Evolutionary conservation across 768 basidiomycete species (phyloP), one percentile per base, ranked within the genome.

Genomic region (Gymnopilus junonius): DNA sequence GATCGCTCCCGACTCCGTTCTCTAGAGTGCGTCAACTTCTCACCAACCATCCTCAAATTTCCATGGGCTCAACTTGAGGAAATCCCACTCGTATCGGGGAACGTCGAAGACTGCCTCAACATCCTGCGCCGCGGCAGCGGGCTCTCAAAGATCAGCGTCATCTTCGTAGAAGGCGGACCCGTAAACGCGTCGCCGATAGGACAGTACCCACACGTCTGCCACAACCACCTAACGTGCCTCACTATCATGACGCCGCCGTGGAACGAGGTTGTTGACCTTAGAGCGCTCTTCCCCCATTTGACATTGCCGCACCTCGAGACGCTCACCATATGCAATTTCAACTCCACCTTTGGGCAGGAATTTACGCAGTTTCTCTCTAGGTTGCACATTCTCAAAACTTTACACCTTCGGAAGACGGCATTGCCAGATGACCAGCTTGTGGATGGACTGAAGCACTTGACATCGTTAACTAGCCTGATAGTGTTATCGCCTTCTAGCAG

Each of bases 281-380:
- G 70, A n/a, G 69, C 69, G 8, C 71, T 80, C 37, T 79, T 81
- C 69, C 73, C 71, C 1, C 73, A 71, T 42, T 71, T 81, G 45
- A 72, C 71, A 43, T 66, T 77, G 12, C 79, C 80, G 21, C 69
- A 70, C 37, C 75, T 81, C 25, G 71, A 75, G 23, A 72, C 72
- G 7, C 76, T 81, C 32, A 75, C 73, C 17, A 79, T 80, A 51
- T 79, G 78, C 65, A 81, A 80, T 60, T 64, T 80, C 48, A 74
- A 72, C 54, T 73, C 74, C 40, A 70, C 74, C 11, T 76, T 80
- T 48, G 72, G 72, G 3, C 39, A 71, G 10, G 73, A 75, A 27
- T 74, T 81, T 32, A 68, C 70, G 11, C 65, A 70, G 23, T 81
- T 81, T 65, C 67, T 81, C 4, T 73, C 77, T 2, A 68, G 73